Conservation (phyloP, 2,329 filamentous ascomycete genomes). For the Venturiaceae sp. region DNA sequence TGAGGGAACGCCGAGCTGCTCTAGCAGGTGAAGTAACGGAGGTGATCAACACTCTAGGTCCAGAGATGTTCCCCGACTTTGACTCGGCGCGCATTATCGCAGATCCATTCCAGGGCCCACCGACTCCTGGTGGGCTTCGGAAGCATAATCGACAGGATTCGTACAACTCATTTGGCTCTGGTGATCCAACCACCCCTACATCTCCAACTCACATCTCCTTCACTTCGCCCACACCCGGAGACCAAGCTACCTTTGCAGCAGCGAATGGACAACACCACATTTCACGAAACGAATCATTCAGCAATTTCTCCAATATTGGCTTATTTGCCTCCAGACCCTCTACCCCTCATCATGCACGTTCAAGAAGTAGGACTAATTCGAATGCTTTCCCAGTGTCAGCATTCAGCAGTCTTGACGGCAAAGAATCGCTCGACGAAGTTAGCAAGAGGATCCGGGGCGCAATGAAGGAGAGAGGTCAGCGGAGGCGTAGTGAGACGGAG, state of each 20-base stretch:
- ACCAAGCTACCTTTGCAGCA: constrained; percentile 8
- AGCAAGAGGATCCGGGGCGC: constrained; percentile 74
- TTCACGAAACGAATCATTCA: constrained; percentile 88
- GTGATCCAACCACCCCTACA: constrained; percentile 8
- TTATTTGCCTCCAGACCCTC: constrained; percentile 84
- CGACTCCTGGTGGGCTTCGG: background rate
- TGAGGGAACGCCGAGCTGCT: constrained; percentile 62
- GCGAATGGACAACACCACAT: constrained; percentile 32
- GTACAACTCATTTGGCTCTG: background rate
- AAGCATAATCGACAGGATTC: background rate
- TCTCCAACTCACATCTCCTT: constrained; percentile 1
- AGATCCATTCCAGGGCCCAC: constrained; percentile 18
- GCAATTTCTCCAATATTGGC: constrained; percentile 75
- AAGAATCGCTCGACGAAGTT: constrained; percentile 71
- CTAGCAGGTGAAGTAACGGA: constrained; percentile 78
- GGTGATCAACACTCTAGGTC: constrained; percentile 88
- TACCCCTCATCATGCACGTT: constrained; percentile 66
- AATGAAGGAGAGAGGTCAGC: constrained; percentile 68
- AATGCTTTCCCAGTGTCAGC: constrained; percentile 56
- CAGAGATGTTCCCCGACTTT: constrained; percentile 92
- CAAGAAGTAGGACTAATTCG: constrained; percentile 55
- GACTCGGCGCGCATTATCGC: constrained; percentile 27
- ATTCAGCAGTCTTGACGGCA: constrained; percentile 57
- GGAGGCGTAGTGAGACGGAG: constrained; percentile 37
- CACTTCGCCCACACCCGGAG: constrained; percentile 2